These are phyloP conservation scores for Gossypium schwendimanii DNA, from an alignment of 441 rosid genomes.

Conservation along the genomic window DNA sequence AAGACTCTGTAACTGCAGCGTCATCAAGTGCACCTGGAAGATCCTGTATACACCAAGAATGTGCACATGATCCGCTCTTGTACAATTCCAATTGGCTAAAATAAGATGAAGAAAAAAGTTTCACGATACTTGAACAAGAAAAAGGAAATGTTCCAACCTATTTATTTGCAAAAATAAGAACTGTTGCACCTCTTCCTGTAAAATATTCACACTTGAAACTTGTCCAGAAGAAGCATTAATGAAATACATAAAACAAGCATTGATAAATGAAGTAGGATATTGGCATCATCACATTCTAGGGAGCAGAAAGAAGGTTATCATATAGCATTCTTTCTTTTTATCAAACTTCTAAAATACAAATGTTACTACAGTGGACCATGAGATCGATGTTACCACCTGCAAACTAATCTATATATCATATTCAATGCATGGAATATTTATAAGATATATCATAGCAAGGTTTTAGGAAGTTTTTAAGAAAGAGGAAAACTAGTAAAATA, in stretches of 20 bases:
- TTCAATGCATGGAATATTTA: too few species aligned
- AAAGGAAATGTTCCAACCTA: conserved; percentile 41
- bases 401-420: too few species aligned
- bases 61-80: neutral
- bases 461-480: too few species aligned
- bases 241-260: conserved; percentile 1
- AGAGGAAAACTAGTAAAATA: too few species aligned
- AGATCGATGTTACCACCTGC: too few species aligned
- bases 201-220: neutral
- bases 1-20: conserved; percentile 73
- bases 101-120: neutral
- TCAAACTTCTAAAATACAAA: too few species aligned
- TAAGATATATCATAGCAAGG: too few species aligned
- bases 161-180: conserved; percentile 82
- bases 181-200: conserved; percentile 78
- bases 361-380: too few species aligned
- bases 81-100: neutral
- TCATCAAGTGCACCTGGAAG: conserved; percentile 92
- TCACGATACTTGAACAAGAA: neutral
- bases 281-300: too few species aligned
- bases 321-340: too few species aligned
- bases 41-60: conserved; percentile 38
- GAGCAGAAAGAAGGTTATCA: too few species aligned
- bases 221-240: neutral
- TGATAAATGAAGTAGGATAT: neutral